Evolutionary conservation across 225 moss, liverwort and hornwort genomes (phyloP).

Genomic region (Polytrichum commune): DNA sequence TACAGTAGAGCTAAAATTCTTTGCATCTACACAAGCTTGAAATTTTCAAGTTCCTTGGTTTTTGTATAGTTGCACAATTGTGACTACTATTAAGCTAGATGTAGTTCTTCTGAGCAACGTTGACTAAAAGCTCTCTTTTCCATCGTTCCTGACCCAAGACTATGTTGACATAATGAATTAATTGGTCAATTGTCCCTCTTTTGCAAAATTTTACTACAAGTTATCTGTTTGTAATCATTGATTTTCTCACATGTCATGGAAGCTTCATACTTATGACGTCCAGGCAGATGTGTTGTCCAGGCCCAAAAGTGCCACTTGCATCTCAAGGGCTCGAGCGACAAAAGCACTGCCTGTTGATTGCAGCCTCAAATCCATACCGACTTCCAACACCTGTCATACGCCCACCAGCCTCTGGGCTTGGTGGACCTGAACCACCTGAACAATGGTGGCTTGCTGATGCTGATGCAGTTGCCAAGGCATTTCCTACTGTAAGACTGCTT

Average conservation of each 20-base stretch:
- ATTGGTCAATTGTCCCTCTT: too few relatives aligned
- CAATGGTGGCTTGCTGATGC: conserved; percentile 97
- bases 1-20: too few relatives aligned
- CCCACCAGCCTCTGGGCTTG: conserved; percentile 49
- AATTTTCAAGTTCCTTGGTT: too few relatives aligned
- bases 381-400: conserved; percentile 67
- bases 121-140: too few relatives aligned
- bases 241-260: background rate
- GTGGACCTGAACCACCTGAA: conserved; percentile 53
- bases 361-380: conserved; percentile 78
- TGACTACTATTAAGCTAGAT: too few relatives aligned
- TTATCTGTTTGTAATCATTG: too few relatives aligned
- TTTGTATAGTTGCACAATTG: too few relatives aligned
- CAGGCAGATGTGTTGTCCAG: conserved; percentile 93
- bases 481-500: conserved; percentile 35
- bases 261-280: conserved; percentile 23
- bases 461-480: conserved; percentile 78
- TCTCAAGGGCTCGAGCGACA: conserved; percentile 58
- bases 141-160: too few relatives aligned
- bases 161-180: too few relatives aligned
- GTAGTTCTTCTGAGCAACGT: too few relatives aligned
- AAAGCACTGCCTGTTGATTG: conserved; percentile 82
- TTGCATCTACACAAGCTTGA: too few relatives aligned
- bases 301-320: conserved; percentile 54
- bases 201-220: too few relatives aligned